These are phyloP conservation scores for Hypoxylon subgilvum DNA, from an alignment of 495 filamentous ascomycete genomes.

Conservation along the genomic window DNA sequence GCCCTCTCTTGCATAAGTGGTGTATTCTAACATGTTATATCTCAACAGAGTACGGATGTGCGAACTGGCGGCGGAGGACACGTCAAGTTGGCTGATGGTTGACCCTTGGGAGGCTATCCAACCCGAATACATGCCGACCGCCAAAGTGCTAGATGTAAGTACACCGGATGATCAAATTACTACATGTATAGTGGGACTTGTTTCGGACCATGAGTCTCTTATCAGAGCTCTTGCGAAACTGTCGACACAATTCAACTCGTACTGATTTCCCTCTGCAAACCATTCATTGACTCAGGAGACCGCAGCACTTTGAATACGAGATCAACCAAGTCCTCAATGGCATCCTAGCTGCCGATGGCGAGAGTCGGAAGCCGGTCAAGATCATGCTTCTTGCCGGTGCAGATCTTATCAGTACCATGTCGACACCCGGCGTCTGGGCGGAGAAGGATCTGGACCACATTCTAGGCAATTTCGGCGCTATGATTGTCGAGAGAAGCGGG, in stretches of 20 bases:
- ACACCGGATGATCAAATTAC: too few species aligned
- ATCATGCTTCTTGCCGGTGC: constrained; percentile 81
- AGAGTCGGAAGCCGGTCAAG: constrained; percentile 56
- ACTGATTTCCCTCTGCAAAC: too few species aligned
- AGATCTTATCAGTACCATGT: constrained; percentile 78
- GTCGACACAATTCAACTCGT: too few species aligned
- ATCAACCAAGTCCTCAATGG: constrained; percentile 81
- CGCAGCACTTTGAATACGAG: constrained; percentile 78
- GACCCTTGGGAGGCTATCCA: constrained; percentile 69
- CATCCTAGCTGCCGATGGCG: constrained; percentile 68
- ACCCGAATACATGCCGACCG: constrained; percentile 84
- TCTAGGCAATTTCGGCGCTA: constrained; percentile 82
- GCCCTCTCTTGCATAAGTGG: constrained; percentile 3
- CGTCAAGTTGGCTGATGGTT: constrained; percentile 81
- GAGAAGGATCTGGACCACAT: constrained; percentile 84
- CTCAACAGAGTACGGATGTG: constrained; percentile 63
- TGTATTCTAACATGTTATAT: constrained; percentile 11
- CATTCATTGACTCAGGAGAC: constrained; percentile 6
- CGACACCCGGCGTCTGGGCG: constrained; percentile 73
- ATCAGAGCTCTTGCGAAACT: too few species aligned
- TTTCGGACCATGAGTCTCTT: too few species aligned
- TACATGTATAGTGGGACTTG: too few species aligned
- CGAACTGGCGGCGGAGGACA: constrained; percentile 76
- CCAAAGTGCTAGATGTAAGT: constrained; percentile 72
- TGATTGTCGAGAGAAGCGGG: constrained; percentile 88